Base-by-base conservation (phyloP, 805 yeast species). In the Starmerella riodocensis region DNA sequence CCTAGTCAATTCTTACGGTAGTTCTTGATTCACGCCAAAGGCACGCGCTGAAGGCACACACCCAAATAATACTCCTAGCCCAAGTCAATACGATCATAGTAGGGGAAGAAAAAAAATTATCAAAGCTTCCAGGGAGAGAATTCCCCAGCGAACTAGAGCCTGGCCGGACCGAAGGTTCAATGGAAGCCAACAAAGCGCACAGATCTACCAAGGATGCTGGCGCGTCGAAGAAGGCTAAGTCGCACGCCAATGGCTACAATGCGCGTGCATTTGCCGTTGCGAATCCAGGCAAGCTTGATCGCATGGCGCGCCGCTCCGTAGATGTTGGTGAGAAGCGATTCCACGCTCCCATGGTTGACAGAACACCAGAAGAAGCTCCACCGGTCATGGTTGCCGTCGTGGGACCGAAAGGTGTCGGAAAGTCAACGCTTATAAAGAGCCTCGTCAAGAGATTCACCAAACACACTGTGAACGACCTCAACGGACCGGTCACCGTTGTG, bases 341-440 rank as follows among this genome's bases (percentile, higher is more conserved):
- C 55, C 97, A 91, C 66, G 96, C 86, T 17, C 97, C 98, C 13
- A 86, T 91, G 96, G 79, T 91, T 36, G 94, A 91, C 58, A 69
- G 97, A 51, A 85, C 96, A 0, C 96, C 97, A 0, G 97, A 88
- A 41, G 95, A 88, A 54, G 95, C 97, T 4, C 96, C 96, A 17
- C 99, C 99, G 30, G 78, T 91, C 18, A 76, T 91, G 41, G 84
- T 91, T 19, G 95, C 95, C 0, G 94, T 91, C 6, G 95, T 91
- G 11, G 99, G 99, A 0, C 99, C 99, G 11, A 94, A 94, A 8
- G 99, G 99, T 13, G 91, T 97, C 0, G 99, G 99, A 48, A 91
- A 91, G 57, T 75, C 96, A 13, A 88, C 97, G 0, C 66, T 91
- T 53, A 83, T 91, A 53, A 78, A 84, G 57, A 84, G 96, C 6